Base-by-base conservation (phyloP, 331 rosid species). In the Saraca asoca region DNA sequence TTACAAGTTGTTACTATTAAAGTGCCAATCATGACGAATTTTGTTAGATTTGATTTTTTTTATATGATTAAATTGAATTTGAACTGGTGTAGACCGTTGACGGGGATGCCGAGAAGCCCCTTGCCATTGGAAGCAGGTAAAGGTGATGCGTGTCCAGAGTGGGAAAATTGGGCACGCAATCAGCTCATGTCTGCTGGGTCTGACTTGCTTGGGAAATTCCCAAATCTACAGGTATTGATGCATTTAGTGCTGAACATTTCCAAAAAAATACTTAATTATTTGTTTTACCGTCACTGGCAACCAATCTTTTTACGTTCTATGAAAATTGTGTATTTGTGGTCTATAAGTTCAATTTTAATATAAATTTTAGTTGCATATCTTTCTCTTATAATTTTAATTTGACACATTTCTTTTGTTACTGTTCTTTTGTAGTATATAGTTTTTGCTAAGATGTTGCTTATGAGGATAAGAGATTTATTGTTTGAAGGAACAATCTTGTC, bases 181-280 rank as follows among this genome's bases (percentile, higher is more conserved):
- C 93, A 93, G 75, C 81, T 93, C 18, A 93, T 87, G 96, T 69
- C 90, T 62, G 80, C 88, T 64, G 98, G 98, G 62, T 93, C 96
- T 74, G 95, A 90, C 70, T 78, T 93, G 82, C 88, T 87, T 24
- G 96, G 95, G 33, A 93, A 84, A 85, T 84, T 87, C 76, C 76
- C 85, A 7, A 82, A 82, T 84, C 81, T 84, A 78, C 98, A 93
- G 98, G 98, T 89, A 75, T 16, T 41, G 20, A 42, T 20, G 31
- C 16, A 16, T 58, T 53, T 13, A 19, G 10, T 5, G 34, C 10
- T 39, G n/a, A 49, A 7, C 34, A 9, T 2, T 60, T 19, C 16
- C n/a, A 2, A 14, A 24, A 14, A 24, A 0, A 15, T 31, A 15
- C 35, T 38, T 15, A 39, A 38, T 10, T n/a, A n/a, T 17, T 31